Conservation (phyloP, 2,329 filamentous ascomycete species). For the Chaetomium sp. region DNA sequence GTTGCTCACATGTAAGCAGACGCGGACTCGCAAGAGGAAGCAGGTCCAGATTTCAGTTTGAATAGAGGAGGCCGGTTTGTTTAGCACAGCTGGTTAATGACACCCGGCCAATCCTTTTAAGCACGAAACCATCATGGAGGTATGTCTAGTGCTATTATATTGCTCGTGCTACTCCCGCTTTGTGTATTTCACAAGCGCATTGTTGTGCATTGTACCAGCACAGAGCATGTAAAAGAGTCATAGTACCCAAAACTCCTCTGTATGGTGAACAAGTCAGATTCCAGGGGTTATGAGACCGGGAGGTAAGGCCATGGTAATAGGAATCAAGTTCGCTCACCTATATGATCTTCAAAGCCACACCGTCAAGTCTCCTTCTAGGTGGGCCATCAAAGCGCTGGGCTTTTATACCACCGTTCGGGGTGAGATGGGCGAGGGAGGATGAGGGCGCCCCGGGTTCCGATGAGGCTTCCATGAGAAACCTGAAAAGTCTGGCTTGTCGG, state of each 20-base stretch:
- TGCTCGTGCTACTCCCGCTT: background rate
- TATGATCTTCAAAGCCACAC: background rate
- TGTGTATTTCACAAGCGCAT: background rate
- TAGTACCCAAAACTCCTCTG: background rate
- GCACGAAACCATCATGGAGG: background rate
- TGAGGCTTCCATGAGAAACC: conserved; percentile 12
- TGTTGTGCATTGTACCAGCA: background rate
- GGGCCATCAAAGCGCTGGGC: too few relatives aligned
- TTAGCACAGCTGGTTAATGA: background rate
- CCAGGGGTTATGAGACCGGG: too few relatives aligned
- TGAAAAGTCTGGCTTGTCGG: conserved; percentile 15
- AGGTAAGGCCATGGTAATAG: background rate
- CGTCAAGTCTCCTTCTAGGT: background rate
- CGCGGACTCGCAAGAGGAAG: too few relatives aligned
- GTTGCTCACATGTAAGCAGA: too few relatives aligned
- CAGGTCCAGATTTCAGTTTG: background rate
- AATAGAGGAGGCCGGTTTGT: background rate
- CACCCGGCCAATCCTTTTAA: background rate
- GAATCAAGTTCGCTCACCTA: background rate
- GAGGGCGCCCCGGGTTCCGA: background rate
- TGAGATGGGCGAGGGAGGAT: background rate
- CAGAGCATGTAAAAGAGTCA: background rate
- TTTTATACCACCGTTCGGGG: background rate
- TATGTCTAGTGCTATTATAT: background rate
- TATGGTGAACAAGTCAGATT: background rate